phyloP scores from a whole-genome alignment of 345 rosid genomes.

The Capsella bursapastoris region DNA sequence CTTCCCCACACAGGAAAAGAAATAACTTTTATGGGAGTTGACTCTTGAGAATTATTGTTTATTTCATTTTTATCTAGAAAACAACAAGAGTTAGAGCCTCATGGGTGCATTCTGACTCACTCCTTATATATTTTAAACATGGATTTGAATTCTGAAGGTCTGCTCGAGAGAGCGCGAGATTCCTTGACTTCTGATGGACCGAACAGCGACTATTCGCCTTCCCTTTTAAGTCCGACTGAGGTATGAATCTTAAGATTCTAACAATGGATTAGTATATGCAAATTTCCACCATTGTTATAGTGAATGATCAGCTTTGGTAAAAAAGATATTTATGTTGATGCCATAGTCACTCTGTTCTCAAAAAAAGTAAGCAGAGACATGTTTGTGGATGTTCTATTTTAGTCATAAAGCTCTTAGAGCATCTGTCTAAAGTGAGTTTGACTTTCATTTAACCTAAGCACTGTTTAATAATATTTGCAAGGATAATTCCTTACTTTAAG shows the following conservation, averaged over 20 bases:
- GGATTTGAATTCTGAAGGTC: conserved; percentile 31
- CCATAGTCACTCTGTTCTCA: conserved; percentile 33
- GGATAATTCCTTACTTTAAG: conserved; percentile 41
- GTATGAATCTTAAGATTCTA: conserved; percentile 35
- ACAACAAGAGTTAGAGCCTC: conserved; percentile 31
- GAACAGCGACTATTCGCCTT: conserved; percentile 33
- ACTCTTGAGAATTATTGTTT: conserved; percentile 48
- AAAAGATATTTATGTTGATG: conserved; percentile 23
- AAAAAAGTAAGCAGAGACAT: conserved; percentile 28
- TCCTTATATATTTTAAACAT: conserved; percentile 34
- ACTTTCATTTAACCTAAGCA: conserved; percentile 35
- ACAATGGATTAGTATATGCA: conserved; percentile 19
- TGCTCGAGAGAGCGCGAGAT: conserved; percentile 37
- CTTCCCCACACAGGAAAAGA: conserved; percentile 51
- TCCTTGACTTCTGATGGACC: conserved; percentile 43
- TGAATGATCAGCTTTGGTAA: conserved; percentile 30
- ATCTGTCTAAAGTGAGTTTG: conserved; percentile 44
- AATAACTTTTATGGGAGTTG: conserved; percentile 49
- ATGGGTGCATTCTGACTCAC: conserved; percentile 52
- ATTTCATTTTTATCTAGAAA: conserved; percentile 57
- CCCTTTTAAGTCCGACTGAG: conserved; percentile 10
- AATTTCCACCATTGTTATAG: conserved; percentile 12
- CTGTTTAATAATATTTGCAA: conserved; percentile 37
- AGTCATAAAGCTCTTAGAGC: conserved; percentile 41
- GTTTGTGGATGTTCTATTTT: conserved; percentile 35